Evolutionary conservation across 2,329 filamentous ascomycete genomes (phyloP), one percentile per base, ranked within the genome.

Genomic region (Coleophoma cylindrospora): DNA sequence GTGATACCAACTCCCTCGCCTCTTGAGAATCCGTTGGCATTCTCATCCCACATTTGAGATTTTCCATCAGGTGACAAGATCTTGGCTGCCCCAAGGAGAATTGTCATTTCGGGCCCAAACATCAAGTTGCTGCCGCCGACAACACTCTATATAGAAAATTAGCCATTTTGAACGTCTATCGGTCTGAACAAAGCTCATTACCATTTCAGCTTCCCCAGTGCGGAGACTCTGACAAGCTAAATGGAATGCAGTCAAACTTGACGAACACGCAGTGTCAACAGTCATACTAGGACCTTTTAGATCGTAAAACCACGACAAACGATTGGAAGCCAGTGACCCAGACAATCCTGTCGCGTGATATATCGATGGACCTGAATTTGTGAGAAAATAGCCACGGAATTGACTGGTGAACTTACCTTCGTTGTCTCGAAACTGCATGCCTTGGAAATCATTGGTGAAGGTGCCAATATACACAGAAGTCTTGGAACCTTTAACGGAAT

Each of bases 1-100:
- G 87, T 64, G n/a, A 79, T 71, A 0, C 74, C 80, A 22, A 79
- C 70, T 0, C 82, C 84, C 57, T 87, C 84, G 1, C 82, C 83
- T 34, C 83, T 72, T 0, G 77, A 81, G 58, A 86, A 87, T 1
- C 84, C 84, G 17, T 43, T 12, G 12, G 36, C 15, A 40, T 52
- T 22, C 47, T 47, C 19, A 38, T n/a, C 36, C 36, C 36, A 38
- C 36, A 14, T 17, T 14, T 38, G 15, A 13, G 15, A 38, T n/a
- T 17, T 38, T 2, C 13, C 36, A 14, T 38, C 36, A 3, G 15
- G 36, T 7, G 15, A n/a, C 36, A 38, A 38, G 12, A n/a, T 14
- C 5, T n/a, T 38, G 3, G 36, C 36, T 3, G 36, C 13, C 7
- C 36, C 14, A 13, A 17, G 36, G 13, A 38, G 36, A 7, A 27